Evolutionary conservation across 805 yeast genomes (phyloP).

Genomic region (Cyberlindnera samutprakarnensis): DNA sequence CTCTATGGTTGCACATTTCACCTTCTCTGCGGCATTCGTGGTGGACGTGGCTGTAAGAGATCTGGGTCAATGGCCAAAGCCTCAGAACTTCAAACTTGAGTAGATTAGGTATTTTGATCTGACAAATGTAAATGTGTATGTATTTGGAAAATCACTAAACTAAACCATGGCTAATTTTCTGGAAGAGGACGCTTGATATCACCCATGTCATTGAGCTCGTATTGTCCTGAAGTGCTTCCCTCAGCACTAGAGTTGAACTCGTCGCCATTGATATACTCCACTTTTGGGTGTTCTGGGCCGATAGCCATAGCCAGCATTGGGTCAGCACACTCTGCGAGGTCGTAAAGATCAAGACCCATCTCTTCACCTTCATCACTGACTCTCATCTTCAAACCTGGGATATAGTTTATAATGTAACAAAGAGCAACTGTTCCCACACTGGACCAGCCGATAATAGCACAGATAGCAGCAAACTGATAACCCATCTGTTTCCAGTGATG

Average conservation of each 20-base stretch:
- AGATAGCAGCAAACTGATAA: conserved; percentile 66
- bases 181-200: conserved; percentile 2
- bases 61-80: no score
- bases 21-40: no score
- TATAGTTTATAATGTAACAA: conserved; percentile 40
- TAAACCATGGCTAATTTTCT: no score
- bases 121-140: conserved; percentile 14
- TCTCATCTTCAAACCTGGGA: conserved; percentile 43
- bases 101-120: no score
- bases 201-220: conserved; percentile 1
- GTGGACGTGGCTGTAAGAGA: no score
- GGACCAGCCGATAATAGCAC: conserved; percentile 37
- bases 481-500: conserved; percentile 90
- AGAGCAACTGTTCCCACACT: conserved; percentile 33
- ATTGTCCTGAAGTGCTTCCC: neutral
- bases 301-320: conserved; percentile 18
- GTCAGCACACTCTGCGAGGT: conserved; percentile 43
- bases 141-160: conserved; percentile 23
- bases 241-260: conserved; percentile 4
- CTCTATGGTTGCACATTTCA: no score
- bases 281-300: conserved; percentile 1
- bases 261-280: conserved; percentile 15
- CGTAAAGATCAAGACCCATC: conserved; percentile 43
- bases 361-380: conserved; percentile 40
- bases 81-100: no score